Conservation (phyloP, 1,284 basidiomycete species). For the Naganishia albida region DNA sequence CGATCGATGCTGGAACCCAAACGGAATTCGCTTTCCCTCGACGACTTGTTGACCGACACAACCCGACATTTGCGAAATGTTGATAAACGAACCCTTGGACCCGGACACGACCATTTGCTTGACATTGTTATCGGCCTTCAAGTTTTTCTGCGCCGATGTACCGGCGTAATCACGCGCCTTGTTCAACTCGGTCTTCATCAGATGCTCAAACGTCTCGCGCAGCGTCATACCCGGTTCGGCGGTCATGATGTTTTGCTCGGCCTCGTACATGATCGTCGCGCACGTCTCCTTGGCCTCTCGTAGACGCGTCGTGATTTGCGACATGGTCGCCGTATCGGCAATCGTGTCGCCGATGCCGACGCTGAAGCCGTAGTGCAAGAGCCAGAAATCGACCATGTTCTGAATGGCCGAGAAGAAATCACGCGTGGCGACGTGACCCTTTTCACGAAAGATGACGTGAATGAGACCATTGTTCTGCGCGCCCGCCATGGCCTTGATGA, state of each 20-base stretch:
- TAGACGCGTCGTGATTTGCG: slow-evolving; percentile 80
- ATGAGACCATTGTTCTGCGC: slow-evolving; percentile 91
- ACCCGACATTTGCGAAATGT: slow-evolving; percentile 99
- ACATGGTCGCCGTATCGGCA: slow-evolving; percentile 86
- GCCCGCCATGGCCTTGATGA: slow-evolving; percentile 98
- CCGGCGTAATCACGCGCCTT: slow-evolving; percentile 93
- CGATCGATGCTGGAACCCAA: slow-evolving; percentile 95
- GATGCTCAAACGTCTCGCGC: slow-evolving; percentile 95
- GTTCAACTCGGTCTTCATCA: slow-evolving; percentile 89
- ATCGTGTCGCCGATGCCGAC: slow-evolving; percentile 99
- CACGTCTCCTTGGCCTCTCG: slow-evolving; percentile 78
- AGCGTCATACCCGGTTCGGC: slow-evolving; percentile 97
- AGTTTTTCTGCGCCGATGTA: slow-evolving; percentile 88
- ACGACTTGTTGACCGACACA: slow-evolving; percentile 99
- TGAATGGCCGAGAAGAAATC: slow-evolving; percentile 92
- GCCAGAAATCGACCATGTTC: slow-evolving; percentile 96
- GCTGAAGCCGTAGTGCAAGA: slow-evolving; percentile 98
- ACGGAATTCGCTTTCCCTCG: slow-evolving; percentile 96
- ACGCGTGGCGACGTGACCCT: slow-evolving; percentile 90
- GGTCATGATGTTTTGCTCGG: slow-evolving; percentile 79
- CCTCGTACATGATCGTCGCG: slow-evolving; percentile 68
- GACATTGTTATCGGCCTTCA: slow-evolving; percentile 99
- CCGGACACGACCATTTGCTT: slow-evolving; percentile 99
- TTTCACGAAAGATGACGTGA: slow-evolving; percentile 96
- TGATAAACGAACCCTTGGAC: slow-evolving; percentile 98